Base-by-base conservation (phyloP, 1,139 yeast species). In the Taphrina sp. region DNA sequence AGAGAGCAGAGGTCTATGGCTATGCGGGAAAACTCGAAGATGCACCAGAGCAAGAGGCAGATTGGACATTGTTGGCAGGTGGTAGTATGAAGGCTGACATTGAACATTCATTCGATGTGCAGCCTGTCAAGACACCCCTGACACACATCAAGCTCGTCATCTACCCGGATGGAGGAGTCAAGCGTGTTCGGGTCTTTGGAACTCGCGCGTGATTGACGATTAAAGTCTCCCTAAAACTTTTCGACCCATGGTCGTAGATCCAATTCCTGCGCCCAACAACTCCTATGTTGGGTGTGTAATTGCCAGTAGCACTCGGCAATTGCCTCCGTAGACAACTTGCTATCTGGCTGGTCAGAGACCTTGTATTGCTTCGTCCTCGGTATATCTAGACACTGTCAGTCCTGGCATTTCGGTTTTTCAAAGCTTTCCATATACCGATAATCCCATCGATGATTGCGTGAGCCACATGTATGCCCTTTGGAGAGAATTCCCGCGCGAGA, bases 141-240 rank as follows among this genome's bases (percentile, higher is more conserved):
- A 77, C 92, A 4, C 95, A 88, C 66, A 86, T 88, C 31, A 79
- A 82, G 66, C 69, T 90, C 63, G 81, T 87, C 16, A 85, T 90
- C 68, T 85, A 89, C 61, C 97, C 97, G 28, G 97, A 90, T 66
- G 97, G 97, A 54, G 97, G 97, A 60, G 88, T 89, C 58, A 90
- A 90, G 75, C 79, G 97, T 69, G 72, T 90, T 42, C 78, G 95
- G 63, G 92, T 88, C 28, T 79, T 80, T 66, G 97, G 96, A 35
- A 74, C 77, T 17, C 54, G 54, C 23, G 23, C 24, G 3, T 39
- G 31, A 24, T n/a, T n/a, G n/a, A n/a, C n/a, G n/a, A n/a, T n/a
- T n/a, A n/a, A n/a, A n/a, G n/a, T n/a, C n/a, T n/a, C n/a, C n/a
- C n/a, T n/a, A 60, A 58, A 61, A 60, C 35, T 57, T 59, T 34